These are phyloP conservation scores for Solanum bulbocastanum DNA, from an alignment of 257 asterid genomes.

Conservation along the genomic window DNA sequence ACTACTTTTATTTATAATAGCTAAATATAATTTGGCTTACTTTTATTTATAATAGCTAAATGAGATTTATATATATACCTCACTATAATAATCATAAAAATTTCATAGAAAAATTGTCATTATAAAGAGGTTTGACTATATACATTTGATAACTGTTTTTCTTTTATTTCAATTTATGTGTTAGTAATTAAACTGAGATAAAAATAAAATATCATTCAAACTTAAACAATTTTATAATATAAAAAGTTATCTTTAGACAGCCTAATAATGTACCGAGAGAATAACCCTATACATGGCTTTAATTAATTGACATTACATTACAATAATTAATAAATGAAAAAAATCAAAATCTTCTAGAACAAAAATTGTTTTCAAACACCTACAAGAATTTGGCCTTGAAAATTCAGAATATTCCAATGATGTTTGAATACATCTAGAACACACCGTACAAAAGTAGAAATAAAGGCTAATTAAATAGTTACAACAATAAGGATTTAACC, in stretches of 20 bases:
- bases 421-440: background rate
- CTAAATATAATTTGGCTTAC: too few species aligned
- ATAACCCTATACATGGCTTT: background rate
- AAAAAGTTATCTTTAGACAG: background rate
- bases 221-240: too few species aligned
- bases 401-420: background rate
- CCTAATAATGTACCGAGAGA: too few species aligned
- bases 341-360: background rate
- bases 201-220: too few species aligned
- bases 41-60: too few species aligned
- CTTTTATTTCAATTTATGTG: background rate
- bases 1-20: too few species aligned
- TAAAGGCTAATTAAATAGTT: background rate
- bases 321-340: background rate
- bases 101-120: background rate
- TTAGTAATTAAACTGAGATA: too few species aligned
- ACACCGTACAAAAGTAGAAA: background rate
- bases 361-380: background rate
- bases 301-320: background rate
- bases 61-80: background rate
- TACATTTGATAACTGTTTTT: accelerated
- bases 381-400: background rate
- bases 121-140: too few species aligned
- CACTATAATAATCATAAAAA: background rate
- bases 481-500: background rate